Conservation (phyloP, 2,329 filamentous ascomycete genomes). For the Arthrobotrys sphaeroides region DNA sequence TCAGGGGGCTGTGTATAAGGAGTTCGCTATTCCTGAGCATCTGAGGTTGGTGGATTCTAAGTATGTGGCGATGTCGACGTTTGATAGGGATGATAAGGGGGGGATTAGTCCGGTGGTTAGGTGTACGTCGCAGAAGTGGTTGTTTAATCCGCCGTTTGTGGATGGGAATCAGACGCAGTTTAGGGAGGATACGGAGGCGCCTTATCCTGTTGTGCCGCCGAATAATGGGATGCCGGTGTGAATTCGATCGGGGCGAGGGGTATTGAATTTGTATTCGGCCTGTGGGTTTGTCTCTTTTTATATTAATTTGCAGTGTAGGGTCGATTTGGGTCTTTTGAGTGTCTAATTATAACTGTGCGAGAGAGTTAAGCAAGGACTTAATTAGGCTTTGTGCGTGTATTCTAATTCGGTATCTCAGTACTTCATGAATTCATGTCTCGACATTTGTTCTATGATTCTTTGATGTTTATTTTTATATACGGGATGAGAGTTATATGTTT, state of each 20-base stretch:
- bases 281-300: no score
- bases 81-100: constrained; percentile 18
- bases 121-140: constrained; percentile 48
- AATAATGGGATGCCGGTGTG: no score
- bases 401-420: no score
- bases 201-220: not conserved
- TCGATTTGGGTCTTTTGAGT: no score
- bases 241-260: no score
- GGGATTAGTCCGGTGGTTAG: constrained; percentile 23
- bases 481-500: no score
- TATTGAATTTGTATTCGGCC: no score
- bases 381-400: no score
- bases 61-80: constrained; percentile 36
- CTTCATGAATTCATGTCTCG: not conserved
- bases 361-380: no score
- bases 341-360: no score
- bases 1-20: constrained; percentile 6
- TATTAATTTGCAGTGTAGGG: not conserved
- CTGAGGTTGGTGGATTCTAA: constrained; percentile 32
- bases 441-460: not conserved
- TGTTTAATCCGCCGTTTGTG: constrained; percentile 32
- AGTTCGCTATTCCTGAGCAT: constrained; percentile 12
- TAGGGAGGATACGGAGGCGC: not conserved
- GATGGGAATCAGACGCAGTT: constrained; percentile 3
- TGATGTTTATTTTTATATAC: no score